Evolutionary conservation across 2,329 filamentous ascomycete species (phyloP).

Genomic region (Aspergillus pseudoterreus): DNA sequence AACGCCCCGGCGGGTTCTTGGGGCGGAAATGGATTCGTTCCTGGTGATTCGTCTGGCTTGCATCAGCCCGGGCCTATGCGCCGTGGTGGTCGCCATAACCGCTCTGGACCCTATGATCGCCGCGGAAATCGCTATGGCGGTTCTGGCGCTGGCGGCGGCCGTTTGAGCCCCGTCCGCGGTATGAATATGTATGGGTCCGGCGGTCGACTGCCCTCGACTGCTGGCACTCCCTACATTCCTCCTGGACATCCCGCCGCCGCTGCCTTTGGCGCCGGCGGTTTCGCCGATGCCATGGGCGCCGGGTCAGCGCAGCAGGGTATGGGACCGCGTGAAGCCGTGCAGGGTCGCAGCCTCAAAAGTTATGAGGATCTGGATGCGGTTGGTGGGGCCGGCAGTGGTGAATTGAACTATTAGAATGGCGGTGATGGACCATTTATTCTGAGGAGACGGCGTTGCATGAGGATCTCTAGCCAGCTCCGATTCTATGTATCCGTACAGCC

Average conservation of each 20-base stretch:
- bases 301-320: conserved; percentile 70
- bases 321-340: conserved; percentile 85
- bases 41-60: conserved; percentile 38
- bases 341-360: conserved; percentile 88
- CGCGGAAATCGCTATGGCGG: conserved; percentile 54
- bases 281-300: conserved; percentile 47
- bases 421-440: not conserved
- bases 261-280: conserved; percentile 41
- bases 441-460: conserved; percentile 10
- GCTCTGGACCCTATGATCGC: conserved; percentile 71
- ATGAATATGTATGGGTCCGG: conserved; percentile 35
- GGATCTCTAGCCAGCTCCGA: not conserved
- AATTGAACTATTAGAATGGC: conserved; percentile 74
- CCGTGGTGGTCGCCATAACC: conserved; percentile 59
- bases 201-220: conserved; percentile 30
- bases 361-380: conserved; percentile 96
- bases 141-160: conserved; percentile 46
- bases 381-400: conserved; percentile 68
- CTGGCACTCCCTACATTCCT: conserved; percentile 33
- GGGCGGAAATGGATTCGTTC: conserved; percentile 27
- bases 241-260: conserved; percentile 39
- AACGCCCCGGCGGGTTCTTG: conserved; percentile 21
- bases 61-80: conserved; percentile 65
- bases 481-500: not conserved
- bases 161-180: conserved; percentile 42